These are phyloP conservation scores for Phtheirospermum japonicum DNA, from an alignment of 257 asterid genomes.

Conservation along the genomic window DNA sequence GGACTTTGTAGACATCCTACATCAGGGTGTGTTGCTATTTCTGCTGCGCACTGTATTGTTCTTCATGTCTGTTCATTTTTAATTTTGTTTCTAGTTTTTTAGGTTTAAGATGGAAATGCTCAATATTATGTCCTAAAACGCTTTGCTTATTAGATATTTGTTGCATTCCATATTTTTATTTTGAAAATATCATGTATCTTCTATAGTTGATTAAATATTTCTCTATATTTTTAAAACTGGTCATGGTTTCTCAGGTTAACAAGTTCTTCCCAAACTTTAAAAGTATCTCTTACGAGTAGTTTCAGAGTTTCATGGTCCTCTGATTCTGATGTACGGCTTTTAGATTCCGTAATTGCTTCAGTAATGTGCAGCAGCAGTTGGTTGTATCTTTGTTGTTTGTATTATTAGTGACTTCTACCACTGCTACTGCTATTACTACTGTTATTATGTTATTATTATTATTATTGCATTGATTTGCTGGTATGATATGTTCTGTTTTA, in stretches of 20 bases:
- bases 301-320: slow-evolving; percentile 17
- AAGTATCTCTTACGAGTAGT: background rate
- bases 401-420: background rate
- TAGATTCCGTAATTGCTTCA: background rate
- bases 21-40: slow-evolving; percentile 2
- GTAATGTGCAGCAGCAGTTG: slow-evolving; percentile 8
- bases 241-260: background rate
- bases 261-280: background rate
- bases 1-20: background rate
- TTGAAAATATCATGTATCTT: background rate
- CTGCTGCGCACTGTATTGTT: background rate
- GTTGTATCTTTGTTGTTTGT: slow-evolving; percentile 7
- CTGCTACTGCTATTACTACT: background rate
- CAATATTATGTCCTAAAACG: background rate
- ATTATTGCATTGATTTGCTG: background rate
- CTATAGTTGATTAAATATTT: background rate
- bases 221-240: background rate
- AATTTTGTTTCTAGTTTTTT: background rate
- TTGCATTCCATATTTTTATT: slow-evolving; percentile 2
- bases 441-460: too few species aligned
- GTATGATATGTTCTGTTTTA: slow-evolving; percentile 17
- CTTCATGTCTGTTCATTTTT: background rate
- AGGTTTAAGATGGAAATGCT: slow-evolving; percentile 5
- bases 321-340: slow-evolving; percentile 11
- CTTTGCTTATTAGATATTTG: background rate